Percentiles rank a stretch among this genome's conserved stretches.
Conservation (phyloP, 345 rosid species). For the Laguncularia racemosa region DNA sequence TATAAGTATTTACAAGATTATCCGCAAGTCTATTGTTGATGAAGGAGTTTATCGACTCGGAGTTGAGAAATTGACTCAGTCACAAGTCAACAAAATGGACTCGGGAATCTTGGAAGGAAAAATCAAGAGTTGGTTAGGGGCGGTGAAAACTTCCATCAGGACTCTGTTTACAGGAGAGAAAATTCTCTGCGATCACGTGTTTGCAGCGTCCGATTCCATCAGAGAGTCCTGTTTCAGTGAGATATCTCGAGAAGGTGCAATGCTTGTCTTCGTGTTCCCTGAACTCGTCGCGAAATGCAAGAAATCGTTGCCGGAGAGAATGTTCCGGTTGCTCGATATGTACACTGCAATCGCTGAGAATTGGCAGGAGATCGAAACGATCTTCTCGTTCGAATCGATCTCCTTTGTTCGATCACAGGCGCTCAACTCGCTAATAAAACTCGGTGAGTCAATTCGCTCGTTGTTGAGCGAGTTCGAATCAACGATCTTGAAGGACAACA, state of each 20-base stretch:
- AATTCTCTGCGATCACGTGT: constrained; percentile 24
- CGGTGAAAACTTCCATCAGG: constrained; percentile 13
- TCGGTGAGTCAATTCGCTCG: constrained; percentile 15
- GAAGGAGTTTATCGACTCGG: constrained; percentile 22
- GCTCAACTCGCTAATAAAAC: constrained; percentile 6
- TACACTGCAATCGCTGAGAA: constrained; percentile 10
- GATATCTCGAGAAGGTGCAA: constrained; percentile 11
- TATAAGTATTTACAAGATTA: constrained; percentile 2
- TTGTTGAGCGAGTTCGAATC: constrained; percentile 9
- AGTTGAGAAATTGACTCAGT: constrained; percentile 14
- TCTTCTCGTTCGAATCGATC: constrained; percentile 10
- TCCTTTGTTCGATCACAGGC: constrained; percentile 11
- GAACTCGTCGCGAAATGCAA: constrained; percentile 8
- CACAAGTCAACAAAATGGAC: constrained; percentile 14
- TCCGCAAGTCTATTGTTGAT: constrained; percentile 9
- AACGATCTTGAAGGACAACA: constrained; percentile 9
- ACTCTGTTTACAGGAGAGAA: constrained; percentile 27
- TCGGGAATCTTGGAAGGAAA: constrained; percentile 15
- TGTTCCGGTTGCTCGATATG: constrained; percentile 19
- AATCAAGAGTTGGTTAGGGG: constrained; percentile 21
- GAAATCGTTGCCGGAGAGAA: constrained; percentile 16
- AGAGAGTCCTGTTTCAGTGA: constrained; percentile 18
- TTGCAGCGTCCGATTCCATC: constrained; percentile 17
- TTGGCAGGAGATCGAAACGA: constrained; percentile 14
- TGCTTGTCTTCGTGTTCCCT: constrained; percentile 10